Base-by-base conservation (phyloP, 768 basidiomycete species). In the Scleroderma bovista region DNA sequence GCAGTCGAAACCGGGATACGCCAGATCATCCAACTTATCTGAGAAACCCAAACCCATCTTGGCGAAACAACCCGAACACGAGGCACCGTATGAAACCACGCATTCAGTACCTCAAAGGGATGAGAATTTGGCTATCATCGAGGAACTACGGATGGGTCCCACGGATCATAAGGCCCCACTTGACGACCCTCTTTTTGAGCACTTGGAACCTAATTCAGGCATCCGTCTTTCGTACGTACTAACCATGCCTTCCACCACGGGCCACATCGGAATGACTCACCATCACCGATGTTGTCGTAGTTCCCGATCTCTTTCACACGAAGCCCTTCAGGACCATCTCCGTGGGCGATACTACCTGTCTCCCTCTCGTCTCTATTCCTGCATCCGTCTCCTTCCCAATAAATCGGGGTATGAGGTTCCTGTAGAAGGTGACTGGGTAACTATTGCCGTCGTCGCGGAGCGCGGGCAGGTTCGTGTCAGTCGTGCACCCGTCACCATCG, bases 371-470 rank as follows among this genome's bases (percentile, higher is more conserved):
- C 73, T 99, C 32, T 99, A 99, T 70, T 92, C 93, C 9, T 78
- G 84, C 41, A 76, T 93, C 38, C 83, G 88, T 10, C 78, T 87
- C 1, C 75, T 84, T 13, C 81, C 86, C 0, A 82, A 88, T 61
- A 86, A 88, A 55, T 83, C 87, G 50, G 84, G 83, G 16, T 95
- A 93, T 64, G 93, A 97, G 40, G 80, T 99, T 1, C 94, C 95
- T 10, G 84, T 97, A 2, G 79, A 81, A 6, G 89, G 89, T 2
- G 96, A 98, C 66, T 98, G 92, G 88, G 78, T 97, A 37, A 94
- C 93, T 6, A 90, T 99, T 42, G 95, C 92, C 2, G 94, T 98
- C 5, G 83, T 99, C 13, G 95, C 93, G 2, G 92, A 95, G 64
- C 81, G 93, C 19, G 85, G 92, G 3, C 85, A 84, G 7, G 72